Conservation (phyloP, 306 rosid species). For the Carpinus viminea region DNA sequence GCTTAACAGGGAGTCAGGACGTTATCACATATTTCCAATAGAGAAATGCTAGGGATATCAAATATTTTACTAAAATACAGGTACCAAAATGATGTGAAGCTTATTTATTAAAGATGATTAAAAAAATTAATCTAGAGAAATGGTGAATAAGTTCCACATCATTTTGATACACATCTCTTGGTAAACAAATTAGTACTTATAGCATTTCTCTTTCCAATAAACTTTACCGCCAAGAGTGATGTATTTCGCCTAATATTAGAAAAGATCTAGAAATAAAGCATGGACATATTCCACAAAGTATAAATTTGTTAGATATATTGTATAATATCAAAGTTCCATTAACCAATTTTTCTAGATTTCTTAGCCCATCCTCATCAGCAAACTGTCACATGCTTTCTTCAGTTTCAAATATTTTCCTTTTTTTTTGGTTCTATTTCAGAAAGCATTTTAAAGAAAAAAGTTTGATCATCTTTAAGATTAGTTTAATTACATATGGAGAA, state of each 20-base stretch:
- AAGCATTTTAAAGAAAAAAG: background rate
- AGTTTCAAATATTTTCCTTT: background rate
- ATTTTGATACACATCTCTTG: too few relatives aligned
- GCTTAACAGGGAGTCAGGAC: background rate
- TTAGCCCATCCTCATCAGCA: background rate
- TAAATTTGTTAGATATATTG: too few relatives aligned
- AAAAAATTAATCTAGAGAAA: too few relatives aligned
- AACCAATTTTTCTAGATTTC: background rate
- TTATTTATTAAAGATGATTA: too few relatives aligned
- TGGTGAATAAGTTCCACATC: too few relatives aligned
- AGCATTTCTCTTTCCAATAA: background rate
- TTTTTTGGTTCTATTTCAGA: background rate
- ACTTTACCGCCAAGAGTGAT: background rate
- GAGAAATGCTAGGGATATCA: too few relatives aligned
- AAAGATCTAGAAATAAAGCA: too few relatives aligned
- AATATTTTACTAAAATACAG: too few relatives aligned
- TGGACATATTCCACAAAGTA: too few relatives aligned
- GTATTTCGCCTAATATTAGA: background rate
- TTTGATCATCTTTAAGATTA: background rate
- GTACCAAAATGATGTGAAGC: too few relatives aligned
- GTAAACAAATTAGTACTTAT: too few relatives aligned
- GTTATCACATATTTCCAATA: background rate
- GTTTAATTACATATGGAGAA: background rate
- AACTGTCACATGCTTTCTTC: background rate
- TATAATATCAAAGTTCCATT: background rate